phyloP scores from a whole-genome alignment of 2,329 filamentous ascomycete genomes.

The Fusarium gaditjirri region DNA sequence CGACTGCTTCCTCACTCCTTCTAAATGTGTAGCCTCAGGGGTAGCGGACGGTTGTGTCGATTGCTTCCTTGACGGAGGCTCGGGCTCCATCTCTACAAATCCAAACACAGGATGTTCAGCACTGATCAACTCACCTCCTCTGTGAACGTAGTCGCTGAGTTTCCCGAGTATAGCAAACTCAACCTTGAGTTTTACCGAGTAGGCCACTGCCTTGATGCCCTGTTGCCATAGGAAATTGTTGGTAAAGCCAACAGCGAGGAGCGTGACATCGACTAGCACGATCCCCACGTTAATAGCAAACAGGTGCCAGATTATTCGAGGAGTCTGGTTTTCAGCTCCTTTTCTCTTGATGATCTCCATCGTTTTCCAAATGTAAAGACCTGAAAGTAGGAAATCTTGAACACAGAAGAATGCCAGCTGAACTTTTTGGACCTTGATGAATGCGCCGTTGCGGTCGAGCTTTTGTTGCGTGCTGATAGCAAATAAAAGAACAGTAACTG shows the following conservation, averaged over 20 bases:
- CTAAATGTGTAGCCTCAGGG: neutral
- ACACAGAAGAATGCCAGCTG: constrained; percentile 29
- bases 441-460: constrained; percentile 4
- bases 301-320: constrained; percentile 32
- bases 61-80: constrained; percentile 6
- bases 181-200: constrained; percentile 53
- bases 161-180: constrained; percentile 52
- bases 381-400: constrained; percentile 30
- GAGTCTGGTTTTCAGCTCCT: constrained; percentile 11
- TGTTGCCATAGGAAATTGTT: constrained; percentile 49
- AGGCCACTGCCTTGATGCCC: constrained; percentile 49
- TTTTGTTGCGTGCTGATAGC: constrained; percentile 5
- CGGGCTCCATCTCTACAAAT: constrained; percentile 30
- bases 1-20: constrained; percentile 15
- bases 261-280: constrained; percentile 54
- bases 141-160: constrained; percentile 49
- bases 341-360: constrained; percentile 20
- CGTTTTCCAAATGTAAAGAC: constrained; percentile 33
- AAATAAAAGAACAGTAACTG: constrained; percentile 27
- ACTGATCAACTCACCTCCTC: constrained; percentile 25
- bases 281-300: constrained; percentile 54
- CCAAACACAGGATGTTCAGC: constrained; percentile 25
- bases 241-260: constrained; percentile 48
- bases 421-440: constrained; percentile 15
- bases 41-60: neutral